phyloP scores from a whole-genome alignment of 805 yeast species.

The Candida germanica region DNA sequence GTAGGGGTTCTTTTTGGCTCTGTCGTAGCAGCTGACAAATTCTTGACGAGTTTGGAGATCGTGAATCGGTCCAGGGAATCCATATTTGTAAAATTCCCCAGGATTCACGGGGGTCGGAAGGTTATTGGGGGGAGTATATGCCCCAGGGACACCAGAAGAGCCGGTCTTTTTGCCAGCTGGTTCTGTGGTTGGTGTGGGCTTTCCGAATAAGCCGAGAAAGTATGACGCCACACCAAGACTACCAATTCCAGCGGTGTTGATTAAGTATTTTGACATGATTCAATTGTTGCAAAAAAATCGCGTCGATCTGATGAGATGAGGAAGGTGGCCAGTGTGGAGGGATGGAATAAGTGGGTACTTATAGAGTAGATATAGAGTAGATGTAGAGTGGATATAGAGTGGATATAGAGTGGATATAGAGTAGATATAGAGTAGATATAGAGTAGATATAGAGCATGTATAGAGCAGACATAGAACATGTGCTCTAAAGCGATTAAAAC shows the following conservation, averaged over 20 bases:
- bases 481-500: no score
- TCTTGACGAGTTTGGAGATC: constrained; percentile 73
- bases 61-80: constrained; percentile 93
- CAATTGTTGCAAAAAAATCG: neutral
- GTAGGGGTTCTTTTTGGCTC: constrained; percentile 80
- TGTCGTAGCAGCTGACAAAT: constrained; percentile 81
- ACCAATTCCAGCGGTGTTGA: constrained; percentile 29
- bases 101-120: constrained; percentile 55
- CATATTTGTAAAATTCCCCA: constrained; percentile 79
- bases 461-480: no score
- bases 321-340: no score
- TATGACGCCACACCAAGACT: constrained; percentile 38
- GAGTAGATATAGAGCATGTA: no score
- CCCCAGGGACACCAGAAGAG: neutral
- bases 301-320: no score
- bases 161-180: constrained; percentile 1
- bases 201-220: constrained; percentile 31
- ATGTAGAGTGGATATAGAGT: no score
- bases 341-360: no score
- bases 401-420: no score
- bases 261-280: constrained; percentile 27
- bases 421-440: no score
- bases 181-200: neutral
- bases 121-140: constrained; percentile 16
- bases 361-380: no score